phyloP scores from a whole-genome alignment of 2,329 filamentous ascomycete genomes.

The Aureobasidium sp. region DNA sequence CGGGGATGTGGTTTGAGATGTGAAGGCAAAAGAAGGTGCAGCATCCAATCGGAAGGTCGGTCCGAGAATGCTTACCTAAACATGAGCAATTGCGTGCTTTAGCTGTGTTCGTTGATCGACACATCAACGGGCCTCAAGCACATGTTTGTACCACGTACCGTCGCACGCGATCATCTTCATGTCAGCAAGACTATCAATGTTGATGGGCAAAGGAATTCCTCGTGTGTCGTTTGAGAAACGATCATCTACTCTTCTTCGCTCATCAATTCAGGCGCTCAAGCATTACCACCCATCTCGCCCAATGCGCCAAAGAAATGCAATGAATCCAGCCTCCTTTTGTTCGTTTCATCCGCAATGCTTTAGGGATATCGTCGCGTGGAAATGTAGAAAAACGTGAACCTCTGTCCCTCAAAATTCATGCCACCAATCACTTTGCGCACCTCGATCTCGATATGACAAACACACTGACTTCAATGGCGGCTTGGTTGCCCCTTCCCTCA shows the following conservation, averaged over 20 bases:
- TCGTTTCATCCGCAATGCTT: conserved; percentile 4
- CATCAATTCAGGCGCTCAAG: not conserved
- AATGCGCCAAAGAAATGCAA: conserved; percentile 6
- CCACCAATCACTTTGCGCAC: conserved; percentile 8
- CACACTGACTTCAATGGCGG: conserved; percentile 42
- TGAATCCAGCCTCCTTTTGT: not conserved
- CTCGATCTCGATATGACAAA: conserved; percentile 37
- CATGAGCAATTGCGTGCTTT: conserved; percentile 1
- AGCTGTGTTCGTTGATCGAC: not conserved
- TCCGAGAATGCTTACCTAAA: not conserved
- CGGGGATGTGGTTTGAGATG: not conserved
- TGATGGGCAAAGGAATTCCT: not conserved
- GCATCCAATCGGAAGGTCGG: not conserved
- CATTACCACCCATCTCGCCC: not conserved
- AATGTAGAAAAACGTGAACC: not conserved
- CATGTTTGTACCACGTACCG: no score
- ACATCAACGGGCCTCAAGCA: not conserved
- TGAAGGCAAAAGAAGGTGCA: not conserved
- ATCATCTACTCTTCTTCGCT: not conserved
- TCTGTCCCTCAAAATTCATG: not conserved
- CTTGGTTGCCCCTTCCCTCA: conserved; percentile 36
- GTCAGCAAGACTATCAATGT: not conserved
- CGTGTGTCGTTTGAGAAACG: not conserved
- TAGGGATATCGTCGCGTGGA: conserved; percentile 11
- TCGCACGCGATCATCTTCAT: not conserved